These are phyloP conservation scores for Hypoxylon sp. DNA, from an alignment of 2,329 filamentous ascomycete genomes.

Conservation along the genomic window DNA sequence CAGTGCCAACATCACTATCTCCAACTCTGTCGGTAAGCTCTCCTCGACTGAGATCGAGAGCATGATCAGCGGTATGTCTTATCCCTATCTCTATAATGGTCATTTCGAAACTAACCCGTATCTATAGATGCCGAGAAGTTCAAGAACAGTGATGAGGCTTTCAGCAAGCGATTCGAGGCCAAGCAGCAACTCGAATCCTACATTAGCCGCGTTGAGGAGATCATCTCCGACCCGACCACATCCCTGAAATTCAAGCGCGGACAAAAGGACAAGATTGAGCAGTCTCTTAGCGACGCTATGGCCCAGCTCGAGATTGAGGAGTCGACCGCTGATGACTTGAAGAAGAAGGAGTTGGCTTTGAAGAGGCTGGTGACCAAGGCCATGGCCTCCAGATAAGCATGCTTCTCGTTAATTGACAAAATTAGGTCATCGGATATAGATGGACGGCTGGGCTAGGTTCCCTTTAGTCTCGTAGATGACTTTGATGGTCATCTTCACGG, in stretches of 20 bases:
- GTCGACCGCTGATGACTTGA: conserved; percentile 90
- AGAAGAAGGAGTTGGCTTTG: conserved; percentile 99
- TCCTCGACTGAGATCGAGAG: conserved; percentile 94
- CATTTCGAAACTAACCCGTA: conserved; percentile 39
- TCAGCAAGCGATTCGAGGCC: conserved; percentile 99
- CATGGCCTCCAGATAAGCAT: conserved; percentile 87
- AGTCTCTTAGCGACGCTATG: conserved; percentile 97
- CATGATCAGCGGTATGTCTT: conserved; percentile 85
- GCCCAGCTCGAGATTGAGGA: conserved; percentile 96
- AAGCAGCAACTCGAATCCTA: conserved; percentile 99
- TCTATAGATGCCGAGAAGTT: conserved; percentile 90
- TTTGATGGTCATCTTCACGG: conserved; percentile 47
- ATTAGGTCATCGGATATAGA: conserved; percentile 51
- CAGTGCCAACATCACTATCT: conserved; percentile 99
- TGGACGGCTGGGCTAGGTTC: conserved; percentile 50
- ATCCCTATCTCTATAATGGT: neutral
- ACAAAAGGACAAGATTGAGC: conserved; percentile 99
- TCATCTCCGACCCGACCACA: conserved; percentile 95
- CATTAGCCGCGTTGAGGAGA: conserved; percentile 98
- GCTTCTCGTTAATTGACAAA: conserved; percentile 48
- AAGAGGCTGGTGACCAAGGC: conserved; percentile 99
- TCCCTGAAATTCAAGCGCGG: conserved; percentile 98
- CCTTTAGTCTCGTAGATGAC: conserved; percentile 49
- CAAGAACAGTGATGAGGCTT: conserved; percentile 97
- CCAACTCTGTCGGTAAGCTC: conserved; percentile 99